phyloP scores from a whole-genome alignment of 495 filamentous ascomycete genomes.

The Daldinia decipiens region DNA sequence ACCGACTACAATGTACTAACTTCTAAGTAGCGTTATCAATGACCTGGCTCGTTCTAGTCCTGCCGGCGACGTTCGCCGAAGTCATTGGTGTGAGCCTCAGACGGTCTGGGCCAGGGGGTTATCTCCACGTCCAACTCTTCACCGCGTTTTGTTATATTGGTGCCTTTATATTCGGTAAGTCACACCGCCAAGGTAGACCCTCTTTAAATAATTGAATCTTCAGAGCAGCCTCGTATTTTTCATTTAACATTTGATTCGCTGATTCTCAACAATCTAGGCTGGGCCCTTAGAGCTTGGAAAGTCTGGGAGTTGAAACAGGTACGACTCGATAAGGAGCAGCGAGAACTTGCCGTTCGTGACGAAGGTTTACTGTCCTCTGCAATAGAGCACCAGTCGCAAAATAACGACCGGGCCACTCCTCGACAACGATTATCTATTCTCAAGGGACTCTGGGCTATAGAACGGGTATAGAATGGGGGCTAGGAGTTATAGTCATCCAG shows the following conservation, averaged over 20 bases:
- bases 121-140: constrained; percentile 56
- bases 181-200: constrained; percentile 4
- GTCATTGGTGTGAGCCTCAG: constrained; percentile 77
- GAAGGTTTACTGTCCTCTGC: constrained; percentile 32
- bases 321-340: constrained; percentile 44
- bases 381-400: constrained; percentile 19
- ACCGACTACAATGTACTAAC: constrained; percentile 10
- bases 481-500: not conserved
- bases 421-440: constrained; percentile 18
- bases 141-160: constrained; percentile 52
- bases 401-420: not conserved
- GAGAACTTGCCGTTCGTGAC: constrained; percentile 42
- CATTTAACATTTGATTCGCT: constrained; percentile 14
- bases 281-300: constrained; percentile 57
- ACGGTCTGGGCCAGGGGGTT: constrained; percentile 53
- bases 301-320: constrained; percentile 51
- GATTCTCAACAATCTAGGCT: constrained; percentile 41
- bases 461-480: constrained; percentile 37
- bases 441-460: constrained; percentile 42
- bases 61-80: constrained; percentile 80
- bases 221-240: not conserved
- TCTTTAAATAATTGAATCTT: not conserved
- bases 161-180: constrained; percentile 53
- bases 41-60: constrained; percentile 77
- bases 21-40: constrained; percentile 65